Base-by-base conservation (phyloP, 208 protist genomes). In the Acanthamoeba lenticulata region DNA sequence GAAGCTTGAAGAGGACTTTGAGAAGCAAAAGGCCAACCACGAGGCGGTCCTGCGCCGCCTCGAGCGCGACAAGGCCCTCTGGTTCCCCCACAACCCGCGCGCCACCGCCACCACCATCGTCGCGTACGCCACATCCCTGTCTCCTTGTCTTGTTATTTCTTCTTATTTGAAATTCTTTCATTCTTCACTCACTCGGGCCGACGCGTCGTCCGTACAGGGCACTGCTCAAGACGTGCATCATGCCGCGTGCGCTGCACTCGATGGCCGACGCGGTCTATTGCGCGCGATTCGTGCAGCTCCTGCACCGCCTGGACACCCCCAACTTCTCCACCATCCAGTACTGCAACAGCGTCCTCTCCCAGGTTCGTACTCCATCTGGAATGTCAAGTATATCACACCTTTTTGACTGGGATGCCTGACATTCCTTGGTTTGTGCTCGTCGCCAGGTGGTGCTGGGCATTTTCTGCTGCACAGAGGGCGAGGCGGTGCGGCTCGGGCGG, bases 141-240 rank as follows among this genome's bases (percentile, higher is more conserved):
- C n/a, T n/a, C n/a, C n/a, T n/a, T n/a, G n/a, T n/a, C n/a, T n/a
- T n/a, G n/a, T n/a, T n/a, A n/a, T n/a, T n/a, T n/a, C n/a, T n/a
- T n/a, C n/a, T n/a, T n/a, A n/a, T n/a, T n/a, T n/a, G n/a, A n/a
- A n/a, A n/a, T n/a, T n/a, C n/a, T n/a, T n/a, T n/a, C n/a, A n/a
- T n/a, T n/a, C n/a, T n/a, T n/a, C n/a, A n/a, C n/a, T n/a, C n/a
- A n/a, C n/a, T n/a, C n/a, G n/a, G n/a, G n/a, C 15, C n/a, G 57
- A 32, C 57, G 27, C n/a, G 57, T 65, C 57, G 45, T 15, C 5
- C 3, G 2, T 21, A 2, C 52, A 72, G 62, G 62, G 62, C 62
- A 4, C 95, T 97, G 11, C 27, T 97, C 34, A 95, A 97, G 91
- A 77, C 92, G 34, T 97, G 97, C 95, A 81, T 97, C 24, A 92